phyloP scores from a whole-genome alignment of 2,329 filamentous ascomycete genomes.

The Coniochaeta prunicola region DNA sequence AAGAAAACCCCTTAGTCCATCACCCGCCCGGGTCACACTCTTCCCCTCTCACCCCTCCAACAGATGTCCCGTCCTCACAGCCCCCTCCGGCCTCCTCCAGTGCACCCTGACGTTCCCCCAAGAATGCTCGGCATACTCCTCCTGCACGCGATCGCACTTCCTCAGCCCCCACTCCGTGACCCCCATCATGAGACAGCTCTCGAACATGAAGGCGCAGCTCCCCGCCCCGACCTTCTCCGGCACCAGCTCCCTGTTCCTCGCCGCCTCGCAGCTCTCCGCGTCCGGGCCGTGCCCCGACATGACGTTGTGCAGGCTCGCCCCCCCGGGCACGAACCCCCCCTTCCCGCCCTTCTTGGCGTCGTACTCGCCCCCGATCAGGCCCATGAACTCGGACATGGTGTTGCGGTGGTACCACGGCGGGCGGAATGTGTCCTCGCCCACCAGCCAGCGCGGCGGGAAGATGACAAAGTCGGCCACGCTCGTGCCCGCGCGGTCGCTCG shows the following conservation, averaged over 20 bases:
- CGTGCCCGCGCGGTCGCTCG: slow-evolving; percentile 52
- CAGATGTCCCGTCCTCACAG: slow-evolving; percentile 9
- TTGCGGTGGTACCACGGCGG: slow-evolving; percentile 68
- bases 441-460: slow-evolving; percentile 66
- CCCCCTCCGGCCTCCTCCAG: slow-evolving; percentile 40
- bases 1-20: background rate
- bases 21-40: background rate
- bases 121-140: slow-evolving; percentile 72
- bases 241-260: slow-evolving; percentile 44
- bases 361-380: slow-evolving; percentile 49
- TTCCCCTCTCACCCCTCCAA: slow-evolving; percentile 3
- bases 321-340: slow-evolving; percentile 50
- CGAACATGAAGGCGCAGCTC: slow-evolving; percentile 63
- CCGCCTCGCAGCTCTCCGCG: slow-evolving; percentile 47
- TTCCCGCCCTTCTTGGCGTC: slow-evolving; percentile 51
- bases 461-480: slow-evolving; percentile 66
- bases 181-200: slow-evolving; percentile 62
- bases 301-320: slow-evolving; percentile 59
- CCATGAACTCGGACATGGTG: slow-evolving; percentile 61
- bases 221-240: slow-evolving; percentile 50
- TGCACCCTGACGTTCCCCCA: slow-evolving; percentile 65
- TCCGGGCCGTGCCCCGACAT: slow-evolving; percentile 64
- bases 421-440: slow-evolving; percentile 62
- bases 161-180: slow-evolving; percentile 63
- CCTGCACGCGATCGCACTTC: slow-evolving; percentile 52